Base-by-base conservation (phyloP, 345 rosid genomes). In the Schrenkiella parvula region DNA sequence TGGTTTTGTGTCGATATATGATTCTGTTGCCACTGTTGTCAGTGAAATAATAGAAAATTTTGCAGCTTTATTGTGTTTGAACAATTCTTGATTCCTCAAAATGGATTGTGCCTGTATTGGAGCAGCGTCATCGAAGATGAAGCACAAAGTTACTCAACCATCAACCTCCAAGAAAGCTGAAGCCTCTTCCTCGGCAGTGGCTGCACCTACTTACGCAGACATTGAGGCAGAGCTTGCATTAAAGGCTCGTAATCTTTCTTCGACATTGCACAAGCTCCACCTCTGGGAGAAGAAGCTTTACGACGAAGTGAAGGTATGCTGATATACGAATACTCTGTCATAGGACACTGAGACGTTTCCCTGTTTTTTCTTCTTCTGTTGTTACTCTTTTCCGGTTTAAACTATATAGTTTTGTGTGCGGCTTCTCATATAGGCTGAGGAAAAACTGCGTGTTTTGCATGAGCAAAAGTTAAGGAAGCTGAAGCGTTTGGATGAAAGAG, bases 211-310 rank as follows among this genome's bases (percentile, higher is more conserved):
- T 53, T 73, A 48, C 47, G 70, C 80, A 75, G 91, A 85, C 32
- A 64, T 82, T 18, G 84, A 81, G 69, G 97, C 91, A 44, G 96
- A 95, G 59, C 70, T 88, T 80, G 84, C 83, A 6, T 79, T 68
- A 72, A 88, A 86, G 56, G 80, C 91, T 0, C 84, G 83, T 46
- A 89, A 84, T 72, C 96, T 91, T 54, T 91, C 99, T 50, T 86
- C 99, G 18, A 88, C 91, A 18, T 74, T 95, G 80, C 97, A 81
- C 35, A 95, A 95, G 84, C 81, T 95, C 25, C 64, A 80, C 73
- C 89, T 91, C 26, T 95, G 93, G 99, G 99, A 91, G 87, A 91
- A 88, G 88, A 95, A 95, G 73, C 87, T 91, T 47, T 87, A 80
- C 35, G 77, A 80, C 14, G 98, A 95, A 81, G 99, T 95, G 23